phyloP scores from a whole-genome alignment of 805 yeast species.

The Ogataea nonfermentans region DNA sequence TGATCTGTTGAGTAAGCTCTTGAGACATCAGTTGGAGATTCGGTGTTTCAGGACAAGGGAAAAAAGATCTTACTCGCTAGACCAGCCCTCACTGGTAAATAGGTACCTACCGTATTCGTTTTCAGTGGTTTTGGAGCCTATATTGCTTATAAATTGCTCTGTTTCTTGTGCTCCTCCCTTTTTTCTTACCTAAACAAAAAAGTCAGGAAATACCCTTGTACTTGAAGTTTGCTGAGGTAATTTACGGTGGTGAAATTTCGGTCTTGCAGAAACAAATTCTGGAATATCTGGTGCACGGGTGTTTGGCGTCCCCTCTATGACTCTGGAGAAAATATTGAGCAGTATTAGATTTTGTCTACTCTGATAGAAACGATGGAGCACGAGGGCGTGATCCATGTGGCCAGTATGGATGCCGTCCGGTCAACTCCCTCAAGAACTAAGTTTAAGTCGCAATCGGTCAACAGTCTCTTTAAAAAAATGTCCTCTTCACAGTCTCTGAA shows the following conservation, averaged over 20 bases:
- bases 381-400: slow-evolving; percentile 6
- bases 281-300: slow-evolving; percentile 8
- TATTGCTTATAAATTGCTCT: no score
- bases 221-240: slow-evolving; percentile 11
- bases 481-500: slow-evolving; percentile 9
- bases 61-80: no score
- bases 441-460: slow-evolving; percentile 31
- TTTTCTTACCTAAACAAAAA: slow-evolving; percentile 12
- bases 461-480: slow-evolving; percentile 24
- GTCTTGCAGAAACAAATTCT: background rate
- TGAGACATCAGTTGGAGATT: no score
- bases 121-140: no score
- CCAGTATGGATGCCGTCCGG: slow-evolving; percentile 5
- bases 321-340: slow-evolving; percentile 7
- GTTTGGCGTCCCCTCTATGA: slow-evolving; percentile 1
- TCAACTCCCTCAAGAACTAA: slow-evolving; percentile 16
- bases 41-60: no score
- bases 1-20: slow-evolving; percentile 15
- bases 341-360: slow-evolving; percentile 4
- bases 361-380: slow-evolving; percentile 6
- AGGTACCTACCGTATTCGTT: no score
- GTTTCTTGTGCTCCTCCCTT: background rate
- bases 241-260: no score
- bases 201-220: background rate
- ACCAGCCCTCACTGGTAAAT: no score